Evolutionary conservation across 106 monocot genomes (phyloP), one percentile per base, ranked within the genome.

Genomic region (Iris macrosiphon): DNA sequence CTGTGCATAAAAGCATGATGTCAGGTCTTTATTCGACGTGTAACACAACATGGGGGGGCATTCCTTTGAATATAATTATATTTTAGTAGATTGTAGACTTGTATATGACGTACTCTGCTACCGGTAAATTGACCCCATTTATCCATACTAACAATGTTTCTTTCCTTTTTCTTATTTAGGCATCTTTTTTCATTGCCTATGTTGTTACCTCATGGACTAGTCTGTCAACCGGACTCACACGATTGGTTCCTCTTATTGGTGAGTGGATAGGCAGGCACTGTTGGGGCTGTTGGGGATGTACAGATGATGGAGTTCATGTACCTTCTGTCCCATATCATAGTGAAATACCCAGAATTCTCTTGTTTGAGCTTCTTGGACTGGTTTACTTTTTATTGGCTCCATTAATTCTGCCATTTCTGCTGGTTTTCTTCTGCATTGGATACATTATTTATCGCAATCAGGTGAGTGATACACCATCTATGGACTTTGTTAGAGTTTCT

Each of bases 181-280:
- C 96, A 39, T 72, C 90, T 18, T 98, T 98, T 58, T 98, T 87
- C 60, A 81, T 90, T 60, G 74, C 91, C 16, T 98, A 80, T 77
- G 96, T 91, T 39, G 86, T 98, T 61, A 98, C 96, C 75, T 98
- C 96, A 49, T 98, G 90, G 96, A 87, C 96, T 30, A 87, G 75
- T 68, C 37, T 98, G 45, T 77, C 96, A 12, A 72, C 65, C 26
- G 75, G 80, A 46, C 61, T 98, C 23, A 98, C 87, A 38, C 74
- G 69, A 31, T 70, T 72, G 20, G 33, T 66, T 6, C 18, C 77
- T 71, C 80, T 98, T 31, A 38, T 98, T 57, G 5, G 68, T 60
- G 68, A 78, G 63, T 72, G 83, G 49, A 47, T 86, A 16, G 37
- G 65, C 9, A 71, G 78, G 18, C 69, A 57, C 41, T 75, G 62